A percentile compares a stretch with the other conserved stretches of the same genome.
Evolutionary conservation across 495 filamentous ascomycete species (phyloP).

Genomic region (Elasticomyces elasticus): DNA sequence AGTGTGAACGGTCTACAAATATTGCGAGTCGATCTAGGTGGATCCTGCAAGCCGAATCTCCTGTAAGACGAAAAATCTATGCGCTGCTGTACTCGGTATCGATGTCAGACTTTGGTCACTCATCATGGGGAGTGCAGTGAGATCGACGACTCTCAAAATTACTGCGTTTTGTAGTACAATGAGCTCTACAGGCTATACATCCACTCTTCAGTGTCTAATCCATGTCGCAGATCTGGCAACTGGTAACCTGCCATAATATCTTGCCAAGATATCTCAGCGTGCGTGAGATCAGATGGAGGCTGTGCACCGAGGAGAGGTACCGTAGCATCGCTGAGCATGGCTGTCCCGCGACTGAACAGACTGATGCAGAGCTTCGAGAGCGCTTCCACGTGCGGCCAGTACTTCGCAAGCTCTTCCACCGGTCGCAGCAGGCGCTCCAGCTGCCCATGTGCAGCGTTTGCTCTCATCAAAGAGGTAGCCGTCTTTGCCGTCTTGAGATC

Average conservation of each 20-base stretch:
- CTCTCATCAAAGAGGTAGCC: background rate
- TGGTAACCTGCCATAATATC: conserved; percentile 5
- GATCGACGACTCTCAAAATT: too few relatives aligned
- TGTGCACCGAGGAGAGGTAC: background rate
- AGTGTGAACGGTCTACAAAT: background rate
- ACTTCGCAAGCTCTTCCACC: background rate
- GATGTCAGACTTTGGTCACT: too few relatives aligned
- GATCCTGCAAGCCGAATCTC: too few relatives aligned
- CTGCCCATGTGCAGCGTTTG: background rate
- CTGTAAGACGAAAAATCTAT: too few relatives aligned
- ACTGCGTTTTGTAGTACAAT: too few relatives aligned
- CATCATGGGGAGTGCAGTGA: too few relatives aligned
- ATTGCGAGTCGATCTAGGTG: too few relatives aligned
- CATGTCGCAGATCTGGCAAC: conserved; percentile 4
- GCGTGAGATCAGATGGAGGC: too few relatives aligned
- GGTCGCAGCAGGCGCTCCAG: background rate
- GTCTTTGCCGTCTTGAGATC: background rate
- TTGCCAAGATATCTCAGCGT: conserved; percentile 1
- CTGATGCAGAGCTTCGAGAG: background rate
- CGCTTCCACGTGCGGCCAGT: conserved; percentile 1
- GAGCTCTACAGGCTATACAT: background rate
- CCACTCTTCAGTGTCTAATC: background rate
- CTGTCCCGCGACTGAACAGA: background rate
- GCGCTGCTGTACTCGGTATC: too few relatives aligned
- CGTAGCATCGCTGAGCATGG: background rate